A percentile compares a stretch with the other conserved stretches of the same genome.
Conservation (phyloP, 768 basidiomycete species). For the Cyclocybe cylindracea region DNA sequence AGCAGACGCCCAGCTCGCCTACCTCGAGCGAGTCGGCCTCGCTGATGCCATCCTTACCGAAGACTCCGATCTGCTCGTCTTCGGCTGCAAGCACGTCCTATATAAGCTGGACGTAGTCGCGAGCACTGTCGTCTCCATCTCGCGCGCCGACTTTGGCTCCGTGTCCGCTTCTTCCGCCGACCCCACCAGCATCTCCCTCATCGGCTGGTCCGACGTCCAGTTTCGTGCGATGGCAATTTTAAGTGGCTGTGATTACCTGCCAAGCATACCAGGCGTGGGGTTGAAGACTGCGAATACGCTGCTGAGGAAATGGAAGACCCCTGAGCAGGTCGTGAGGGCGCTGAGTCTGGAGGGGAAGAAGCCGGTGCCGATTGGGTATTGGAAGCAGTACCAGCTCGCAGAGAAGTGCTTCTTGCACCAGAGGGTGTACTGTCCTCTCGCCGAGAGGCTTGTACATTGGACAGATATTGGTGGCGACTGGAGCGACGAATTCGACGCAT, state of each 20-base stretch:
- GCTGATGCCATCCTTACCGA: constrained; percentile 95
- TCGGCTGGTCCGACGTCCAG: constrained; percentile 87
- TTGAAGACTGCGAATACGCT: constrained; percentile 89
- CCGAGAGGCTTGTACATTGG: constrained; percentile 68
- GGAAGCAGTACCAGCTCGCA: constrained; percentile 73
- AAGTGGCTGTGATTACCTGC: constrained; percentile 90
- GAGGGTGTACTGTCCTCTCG: constrained; percentile 81
- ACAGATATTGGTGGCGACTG: constrained; percentile 59
- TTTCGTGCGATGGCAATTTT: constrained; percentile 94
- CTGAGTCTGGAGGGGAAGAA: constrained; percentile 84
- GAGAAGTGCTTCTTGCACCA: constrained; percentile 94
- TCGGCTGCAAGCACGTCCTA: constrained; percentile 91
- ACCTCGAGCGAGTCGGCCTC: constrained; percentile 78
- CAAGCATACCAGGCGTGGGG: constrained; percentile 89
- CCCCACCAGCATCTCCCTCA: constrained; percentile 68
- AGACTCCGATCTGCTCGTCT: constrained; percentile 96
- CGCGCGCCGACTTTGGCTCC: constrained; percentile 66
- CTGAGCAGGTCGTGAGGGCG: constrained; percentile 78
- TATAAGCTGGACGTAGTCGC: constrained; percentile 84
- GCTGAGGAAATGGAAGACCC: constrained; percentile 82
- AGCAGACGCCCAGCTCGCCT: constrained; percentile 96
- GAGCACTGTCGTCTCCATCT: constrained; percentile 66
- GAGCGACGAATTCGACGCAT: constrained; percentile 64
- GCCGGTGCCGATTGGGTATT: constrained; percentile 74
- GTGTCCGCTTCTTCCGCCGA: constrained; percentile 46